Percentiles rank a stretch among this genome's conserved stretches.
Evolutionary conservation across 148 eudicot species (phyloP).

Genomic region (Arbutus unedo): DNA sequence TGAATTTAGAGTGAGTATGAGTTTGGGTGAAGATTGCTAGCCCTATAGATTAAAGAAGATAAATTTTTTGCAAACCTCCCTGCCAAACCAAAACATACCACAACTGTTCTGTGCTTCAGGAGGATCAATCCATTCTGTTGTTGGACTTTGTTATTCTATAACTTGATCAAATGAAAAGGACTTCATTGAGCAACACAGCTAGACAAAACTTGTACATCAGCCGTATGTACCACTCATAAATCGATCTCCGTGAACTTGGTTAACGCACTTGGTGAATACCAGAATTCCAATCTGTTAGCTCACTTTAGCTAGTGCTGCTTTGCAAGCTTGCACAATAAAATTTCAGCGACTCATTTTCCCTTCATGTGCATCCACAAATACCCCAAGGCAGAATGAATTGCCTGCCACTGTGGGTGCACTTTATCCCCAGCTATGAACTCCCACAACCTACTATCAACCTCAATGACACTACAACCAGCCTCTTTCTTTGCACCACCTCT

Average conservation of each 20-base stretch:
- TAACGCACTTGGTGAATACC: too few relatives aligned
- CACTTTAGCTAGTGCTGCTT: neutral
- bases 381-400: conserved; percentile 27
- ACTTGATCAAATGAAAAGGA: neutral
- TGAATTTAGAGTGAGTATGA: too few relatives aligned
- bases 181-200: neutral
- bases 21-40: too few relatives aligned
- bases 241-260: too few relatives aligned
- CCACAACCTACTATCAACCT: conserved; percentile 49
- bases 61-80: neutral
- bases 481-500: conserved; percentile 67
- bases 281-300: neutral
- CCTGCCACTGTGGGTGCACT: conserved; percentile 42
- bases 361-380: conserved; percentile 51
- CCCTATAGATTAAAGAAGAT: too few relatives aligned
- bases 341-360: neutral
- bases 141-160: neutral
- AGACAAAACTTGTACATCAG: too few relatives aligned
- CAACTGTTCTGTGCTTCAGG: neutral
- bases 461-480: conserved; percentile 70
- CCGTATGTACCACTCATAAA: too few relatives aligned
- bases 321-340: neutral
- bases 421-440: conserved; percentile 65
- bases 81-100: neutral
- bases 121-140: neutral